These are phyloP conservation scores for Glaciozyma martinii DNA, from an alignment of 768 basidiomycete genomes.

Conservation along the genomic window DNA sequence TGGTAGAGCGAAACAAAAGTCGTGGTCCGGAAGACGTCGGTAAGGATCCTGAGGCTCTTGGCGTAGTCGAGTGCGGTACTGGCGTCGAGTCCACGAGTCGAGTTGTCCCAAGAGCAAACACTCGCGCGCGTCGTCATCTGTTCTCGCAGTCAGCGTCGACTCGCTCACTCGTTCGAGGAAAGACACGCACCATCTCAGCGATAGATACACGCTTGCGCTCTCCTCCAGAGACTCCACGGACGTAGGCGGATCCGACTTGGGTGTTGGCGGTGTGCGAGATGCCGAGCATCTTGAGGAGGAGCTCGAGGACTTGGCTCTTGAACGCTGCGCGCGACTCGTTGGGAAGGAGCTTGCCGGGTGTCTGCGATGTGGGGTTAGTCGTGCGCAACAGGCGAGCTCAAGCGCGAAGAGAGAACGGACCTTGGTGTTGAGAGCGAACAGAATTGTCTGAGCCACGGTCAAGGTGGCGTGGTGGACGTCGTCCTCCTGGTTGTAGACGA, in stretches of 20 bases:
- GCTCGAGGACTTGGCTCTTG: conserved; percentile 33
- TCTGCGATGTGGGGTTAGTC: background rate
- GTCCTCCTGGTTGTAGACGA: conserved; percentile 50
- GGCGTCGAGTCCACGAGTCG: conserved; percentile 58
- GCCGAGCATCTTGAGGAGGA: conserved; percentile 54
- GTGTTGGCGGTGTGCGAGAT: conserved; percentile 61
- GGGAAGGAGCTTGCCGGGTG: conserved; percentile 30
- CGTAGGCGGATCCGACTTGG: conserved; percentile 62
- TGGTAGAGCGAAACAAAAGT: conserved; percentile 45
- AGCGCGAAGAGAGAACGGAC: no score
- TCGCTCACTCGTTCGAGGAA: background rate
- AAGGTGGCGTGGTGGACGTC: conserved; percentile 73
- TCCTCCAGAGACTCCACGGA: conserved; percentile 47
- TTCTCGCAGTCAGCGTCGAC: conserved; percentile 15
- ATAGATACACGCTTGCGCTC: conserved; percentile 38
- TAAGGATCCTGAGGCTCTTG: conserved; percentile 65
- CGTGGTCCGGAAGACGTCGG: conserved; percentile 55
- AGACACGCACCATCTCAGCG: conserved; percentile 30
- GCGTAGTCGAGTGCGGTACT: conserved; percentile 79
- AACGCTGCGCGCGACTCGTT: conserved; percentile 29
- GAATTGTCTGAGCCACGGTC: conserved; percentile 45
- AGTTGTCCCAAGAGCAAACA: conserved; percentile 47
- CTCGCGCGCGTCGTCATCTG: conserved; percentile 34
- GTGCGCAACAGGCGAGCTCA: no score
- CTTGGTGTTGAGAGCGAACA: conserved; percentile 48